phyloP scores from a whole-genome alignment of 495 filamentous ascomycete genomes.

The Hyphodiscus hymeniophilus region DNA sequence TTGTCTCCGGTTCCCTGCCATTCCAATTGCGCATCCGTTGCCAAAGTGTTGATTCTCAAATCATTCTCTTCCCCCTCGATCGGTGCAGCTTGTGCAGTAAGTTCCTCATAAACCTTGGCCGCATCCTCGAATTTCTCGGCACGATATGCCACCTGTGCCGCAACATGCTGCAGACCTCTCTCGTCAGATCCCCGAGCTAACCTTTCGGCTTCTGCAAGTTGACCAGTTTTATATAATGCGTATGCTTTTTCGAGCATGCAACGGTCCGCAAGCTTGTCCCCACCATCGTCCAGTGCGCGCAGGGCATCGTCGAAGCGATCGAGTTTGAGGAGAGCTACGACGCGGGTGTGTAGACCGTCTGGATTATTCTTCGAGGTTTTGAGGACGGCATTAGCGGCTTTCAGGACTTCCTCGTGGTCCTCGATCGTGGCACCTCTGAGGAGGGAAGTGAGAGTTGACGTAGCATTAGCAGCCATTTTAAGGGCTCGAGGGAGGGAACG shows the following conservation, averaged over 20 bases:
- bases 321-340: slow-evolving; percentile 82
- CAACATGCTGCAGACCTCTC: slow-evolving; percentile 70
- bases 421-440: slow-evolving; percentile 50
- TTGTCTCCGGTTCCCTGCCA: slow-evolving; percentile 55
- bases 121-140: slow-evolving; percentile 72
- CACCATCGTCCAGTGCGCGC: slow-evolving; percentile 63
- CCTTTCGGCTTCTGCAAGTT: slow-evolving; percentile 62
- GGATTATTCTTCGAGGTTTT: slow-evolving; percentile 53
- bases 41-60: slow-evolving; percentile 74
- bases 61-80: slow-evolving; percentile 71
- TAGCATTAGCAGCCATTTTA: slow-evolving; percentile 29
- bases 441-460: slow-evolving; percentile 41
- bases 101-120: slow-evolving; percentile 56
- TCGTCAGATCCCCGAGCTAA: slow-evolving; percentile 25
- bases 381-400: slow-evolving; percentile 60
- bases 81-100: slow-evolving; percentile 40
- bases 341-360: slow-evolving; percentile 66
- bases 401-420: slow-evolving; percentile 66
- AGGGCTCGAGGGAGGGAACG: neutral
- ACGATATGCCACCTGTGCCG: slow-evolving; percentile 84
- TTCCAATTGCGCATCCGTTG: slow-evolving; percentile 76
- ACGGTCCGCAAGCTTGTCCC: slow-evolving; percentile 53
- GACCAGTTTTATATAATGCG: slow-evolving; percentile 79
- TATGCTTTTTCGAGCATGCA: slow-evolving; percentile 81
- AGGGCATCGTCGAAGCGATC: slow-evolving; percentile 91